Evolutionary conservation across 352 stramenopile genomes (phyloP).

Genomic region (Thraustotheca clavata): DNA sequence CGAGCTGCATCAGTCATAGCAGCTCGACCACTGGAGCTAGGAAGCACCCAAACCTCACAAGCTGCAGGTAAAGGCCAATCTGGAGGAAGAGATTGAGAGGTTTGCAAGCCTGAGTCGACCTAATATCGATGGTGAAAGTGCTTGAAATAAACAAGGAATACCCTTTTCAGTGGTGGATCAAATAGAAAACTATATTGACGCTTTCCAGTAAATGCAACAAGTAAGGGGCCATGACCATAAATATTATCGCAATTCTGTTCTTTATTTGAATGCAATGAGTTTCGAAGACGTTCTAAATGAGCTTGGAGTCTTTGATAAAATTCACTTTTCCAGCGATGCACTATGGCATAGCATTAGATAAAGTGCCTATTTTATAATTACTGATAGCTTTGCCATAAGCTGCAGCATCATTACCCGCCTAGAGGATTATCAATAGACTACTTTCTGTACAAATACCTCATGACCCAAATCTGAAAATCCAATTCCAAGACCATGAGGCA

Average conservation of each 20-base stretch:
- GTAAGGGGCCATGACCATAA: constrained; percentile 41
- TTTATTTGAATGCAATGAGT: constrained; percentile 27
- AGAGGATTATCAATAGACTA: neutral
- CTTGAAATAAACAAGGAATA: constrained; percentile 1
- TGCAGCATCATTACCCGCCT: constrained; percentile 78
- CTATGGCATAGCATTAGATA: constrained; percentile 22
- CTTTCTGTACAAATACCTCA: constrained; percentile 33
- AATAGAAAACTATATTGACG: constrained; percentile 82
- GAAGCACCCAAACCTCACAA: constrained; percentile 76
- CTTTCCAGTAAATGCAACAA: constrained; percentile 83
- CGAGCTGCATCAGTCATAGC: constrained; percentile 72
- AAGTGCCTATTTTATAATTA: constrained; percentile 21
- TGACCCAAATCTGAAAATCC: constrained; percentile 78
- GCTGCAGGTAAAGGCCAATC: constrained; percentile 55
- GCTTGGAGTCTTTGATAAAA: constrained; percentile 50
- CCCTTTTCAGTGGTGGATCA: constrained; percentile 51
- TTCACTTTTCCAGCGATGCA: constrained; percentile 47
- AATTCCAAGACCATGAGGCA: constrained; percentile 52
- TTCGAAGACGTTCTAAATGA: constrained; percentile 48
- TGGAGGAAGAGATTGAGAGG: constrained; percentile 32
- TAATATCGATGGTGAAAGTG: neutral
- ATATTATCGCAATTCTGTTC: constrained; percentile 24
- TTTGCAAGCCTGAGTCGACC: constrained; percentile 8
- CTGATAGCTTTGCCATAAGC: constrained; percentile 66
- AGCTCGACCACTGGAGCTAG: constrained; percentile 72